Evolutionary conservation across 2,329 filamentous ascomycete genomes (phyloP).

Genomic region (Stemphylium vesicarium): DNA sequence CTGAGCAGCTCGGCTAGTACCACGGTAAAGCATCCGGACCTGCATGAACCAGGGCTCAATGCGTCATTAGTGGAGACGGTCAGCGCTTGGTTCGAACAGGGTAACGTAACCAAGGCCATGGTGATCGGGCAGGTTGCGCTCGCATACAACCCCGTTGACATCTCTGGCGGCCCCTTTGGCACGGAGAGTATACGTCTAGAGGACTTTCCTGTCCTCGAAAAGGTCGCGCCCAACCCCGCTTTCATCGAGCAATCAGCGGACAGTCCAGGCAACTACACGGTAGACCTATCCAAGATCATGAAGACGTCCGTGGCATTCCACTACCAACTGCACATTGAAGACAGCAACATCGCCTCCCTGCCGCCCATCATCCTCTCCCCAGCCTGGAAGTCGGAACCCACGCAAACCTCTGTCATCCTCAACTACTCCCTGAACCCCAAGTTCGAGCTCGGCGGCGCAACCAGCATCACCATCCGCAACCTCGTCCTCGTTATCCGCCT

Average conservation of each 20-base stretch:
- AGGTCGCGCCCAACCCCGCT: conserved; percentile 90
- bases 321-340: conserved; percentile 81
- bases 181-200: conserved; percentile 78
- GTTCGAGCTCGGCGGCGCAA: conserved; percentile 54
- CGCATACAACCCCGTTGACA: conserved; percentile 70
- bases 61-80: conserved; percentile 91
- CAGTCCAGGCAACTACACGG: conserved; percentile 77
- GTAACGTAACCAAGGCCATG: conserved; percentile 71
- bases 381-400: conserved; percentile 81
- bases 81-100: conserved; percentile 81
- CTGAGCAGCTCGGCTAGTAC: conserved; percentile 69
- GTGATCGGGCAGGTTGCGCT: conserved; percentile 90
- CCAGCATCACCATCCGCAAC: conserved; percentile 70
- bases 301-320: conserved; percentile 86
- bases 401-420: conserved; percentile 84
- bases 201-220: conserved; percentile 86
- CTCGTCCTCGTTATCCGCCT: conserved; percentile 76
- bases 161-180: conserved; percentile 50
- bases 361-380: conserved; percentile 77
- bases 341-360: conserved; percentile 60
- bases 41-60: conserved; percentile 80
- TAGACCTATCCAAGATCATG: conserved; percentile 74
- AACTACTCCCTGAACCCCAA: conserved; percentile 83
- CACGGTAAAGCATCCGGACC: conserved; percentile 77
- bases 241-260: conserved; percentile 77